phyloP scores from a whole-genome alignment of 2,329 filamentous ascomycete species.

The Paramyrothecium roridum region DNA sequence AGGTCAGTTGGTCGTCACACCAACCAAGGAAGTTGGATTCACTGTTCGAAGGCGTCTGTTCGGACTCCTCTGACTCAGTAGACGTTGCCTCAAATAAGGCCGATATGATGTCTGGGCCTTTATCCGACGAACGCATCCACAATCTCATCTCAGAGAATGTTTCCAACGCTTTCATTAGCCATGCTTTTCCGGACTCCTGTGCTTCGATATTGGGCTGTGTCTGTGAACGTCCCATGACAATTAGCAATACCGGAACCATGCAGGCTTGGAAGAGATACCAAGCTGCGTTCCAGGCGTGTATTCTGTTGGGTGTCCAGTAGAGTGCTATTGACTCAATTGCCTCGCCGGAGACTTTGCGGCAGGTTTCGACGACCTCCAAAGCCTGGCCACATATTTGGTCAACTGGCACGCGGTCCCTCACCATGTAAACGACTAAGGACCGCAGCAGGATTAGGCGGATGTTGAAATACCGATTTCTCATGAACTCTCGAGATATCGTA shows the following conservation, averaged over 20 bases:
- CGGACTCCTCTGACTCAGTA: background rate
- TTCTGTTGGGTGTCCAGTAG: constrained; percentile 26
- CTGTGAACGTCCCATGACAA: constrained; percentile 18
- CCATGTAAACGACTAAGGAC: constrained; percentile 16
- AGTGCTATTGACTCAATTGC: constrained; percentile 26
- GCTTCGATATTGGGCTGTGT: background rate
- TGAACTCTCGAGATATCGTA: constrained; percentile 21
- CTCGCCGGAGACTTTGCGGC: constrained; percentile 21
- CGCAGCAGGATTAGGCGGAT: constrained; percentile 20
- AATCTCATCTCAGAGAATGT: background rate
- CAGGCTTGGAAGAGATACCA: constrained; percentile 30
- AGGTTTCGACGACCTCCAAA: constrained; percentile 14
- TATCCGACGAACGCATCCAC: background rate
- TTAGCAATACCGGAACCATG: constrained; percentile 23
- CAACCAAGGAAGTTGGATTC: background rate
- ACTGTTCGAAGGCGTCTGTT: background rate
- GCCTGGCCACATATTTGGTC: constrained; percentile 2
- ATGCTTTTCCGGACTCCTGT: background rate
- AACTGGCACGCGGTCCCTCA: constrained; percentile 10
- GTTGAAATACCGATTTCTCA: constrained; percentile 25
- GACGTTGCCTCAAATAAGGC: background rate
- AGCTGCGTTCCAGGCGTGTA: constrained; percentile 26
- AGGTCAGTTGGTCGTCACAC: background rate
- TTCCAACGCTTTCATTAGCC: background rate
- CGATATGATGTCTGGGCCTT: background rate